Percentiles rank a stretch among this genome's conserved stretches.
Evolutionary conservation across 148 eudicot genomes (phyloP).

Genomic region (Spergularia marina): DNA sequence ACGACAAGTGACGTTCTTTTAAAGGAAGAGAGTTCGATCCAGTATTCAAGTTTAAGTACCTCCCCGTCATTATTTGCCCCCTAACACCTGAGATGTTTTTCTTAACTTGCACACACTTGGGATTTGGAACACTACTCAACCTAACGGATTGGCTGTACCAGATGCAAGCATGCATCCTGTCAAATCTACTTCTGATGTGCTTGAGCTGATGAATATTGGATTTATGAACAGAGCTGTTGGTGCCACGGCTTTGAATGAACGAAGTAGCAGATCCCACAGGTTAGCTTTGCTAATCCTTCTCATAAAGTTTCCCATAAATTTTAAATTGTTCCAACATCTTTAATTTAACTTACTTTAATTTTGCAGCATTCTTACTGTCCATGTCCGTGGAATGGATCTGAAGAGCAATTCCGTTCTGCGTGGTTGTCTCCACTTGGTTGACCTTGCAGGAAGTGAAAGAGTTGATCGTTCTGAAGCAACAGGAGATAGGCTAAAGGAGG

Average conservation of each 20-base stretch:
- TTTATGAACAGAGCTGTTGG: conserved; percentile 92
- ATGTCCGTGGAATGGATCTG: conserved; percentile 83
- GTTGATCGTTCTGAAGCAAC: conserved; percentile 94
- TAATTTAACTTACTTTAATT: conserved; percentile 13
- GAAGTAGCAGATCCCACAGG: conserved; percentile 99
- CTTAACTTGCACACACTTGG: conserved; percentile 95
- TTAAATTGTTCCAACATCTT: neutral
- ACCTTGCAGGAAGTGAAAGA: conserved; percentile 98
- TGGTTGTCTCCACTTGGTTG: conserved; percentile 96
- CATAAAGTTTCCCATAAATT: neutral
- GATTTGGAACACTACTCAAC: conserved; percentile 84
- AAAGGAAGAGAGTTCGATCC: neutral
- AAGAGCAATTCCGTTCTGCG: conserved; percentile 72
- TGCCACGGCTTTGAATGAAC: conserved; percentile 92
- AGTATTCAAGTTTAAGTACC: neutral
- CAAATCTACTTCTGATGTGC: conserved; percentile 76
- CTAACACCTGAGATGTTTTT: conserved; percentile 30
- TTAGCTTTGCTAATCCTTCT: conserved; percentile 21
- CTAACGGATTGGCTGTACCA: conserved; percentile 96
- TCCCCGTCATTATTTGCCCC: neutral
- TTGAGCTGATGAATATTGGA: conserved; percentile 89
- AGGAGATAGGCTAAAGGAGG: conserved; percentile 89
- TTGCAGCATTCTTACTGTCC: conserved; percentile 89
- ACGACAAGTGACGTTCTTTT: too few relatives aligned
- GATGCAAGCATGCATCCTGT: conserved; percentile 97